A percentile compares a stretch with the other conserved stretches of the same genome.
These are phyloP conservation scores for Coniochaeta sp. DNA, from an alignment of 2,329 filamentous ascomycete species.

Conservation along the genomic window DNA sequence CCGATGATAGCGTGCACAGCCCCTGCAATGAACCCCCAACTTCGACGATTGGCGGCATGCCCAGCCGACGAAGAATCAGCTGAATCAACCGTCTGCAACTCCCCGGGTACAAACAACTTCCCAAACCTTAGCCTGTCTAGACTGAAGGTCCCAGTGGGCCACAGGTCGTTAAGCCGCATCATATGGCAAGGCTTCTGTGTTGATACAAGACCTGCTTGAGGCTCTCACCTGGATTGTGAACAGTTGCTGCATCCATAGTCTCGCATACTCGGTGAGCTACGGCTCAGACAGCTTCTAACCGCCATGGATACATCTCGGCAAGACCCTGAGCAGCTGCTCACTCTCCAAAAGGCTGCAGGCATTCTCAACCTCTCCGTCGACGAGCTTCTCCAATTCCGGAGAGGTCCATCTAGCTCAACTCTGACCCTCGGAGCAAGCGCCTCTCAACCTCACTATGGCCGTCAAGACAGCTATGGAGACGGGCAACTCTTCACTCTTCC, in stretches of 20 bases:
- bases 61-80: background rate
- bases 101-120: background rate
- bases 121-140: background rate
- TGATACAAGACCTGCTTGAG: background rate
- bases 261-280: background rate
- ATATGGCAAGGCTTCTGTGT: background rate
- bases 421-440: background rate
- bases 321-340: background rate
- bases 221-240: background rate
- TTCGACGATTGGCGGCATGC: background rate
- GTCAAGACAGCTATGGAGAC: background rate
- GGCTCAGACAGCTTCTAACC: background rate
- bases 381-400: slow-evolving; percentile 14
- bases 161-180: background rate
- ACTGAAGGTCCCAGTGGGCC: background rate
- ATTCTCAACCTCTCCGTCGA: slow-evolving; percentile 16
- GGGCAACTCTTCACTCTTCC: background rate
- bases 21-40: background rate
- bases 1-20: background rate
- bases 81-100: background rate
- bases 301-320: background rate
- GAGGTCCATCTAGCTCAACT: slow-evolving; percentile 2
- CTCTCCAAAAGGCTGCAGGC: slow-evolving; percentile 14
- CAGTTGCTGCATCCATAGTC: background rate
- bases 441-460: slow-evolving; percentile 2